These are phyloP conservation scores for Trametes villosa DNA, from an alignment of 768 basidiomycete species.

Conservation along the genomic window DNA sequence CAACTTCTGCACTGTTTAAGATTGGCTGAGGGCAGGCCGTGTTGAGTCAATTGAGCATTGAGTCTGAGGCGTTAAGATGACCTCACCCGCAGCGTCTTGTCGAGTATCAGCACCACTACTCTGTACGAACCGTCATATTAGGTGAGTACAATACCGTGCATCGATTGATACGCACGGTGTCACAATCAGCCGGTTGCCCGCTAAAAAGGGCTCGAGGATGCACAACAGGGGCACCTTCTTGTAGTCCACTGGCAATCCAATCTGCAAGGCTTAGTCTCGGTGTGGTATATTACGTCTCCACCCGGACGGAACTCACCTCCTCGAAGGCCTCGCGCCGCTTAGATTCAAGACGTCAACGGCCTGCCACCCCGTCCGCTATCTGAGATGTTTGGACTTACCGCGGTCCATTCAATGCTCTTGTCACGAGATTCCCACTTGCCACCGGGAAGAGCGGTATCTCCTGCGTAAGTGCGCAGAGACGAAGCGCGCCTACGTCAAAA, in stretches of 20 bases:
- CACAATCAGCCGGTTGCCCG: slow-evolving; percentile 72
- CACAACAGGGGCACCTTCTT: slow-evolving; percentile 76
- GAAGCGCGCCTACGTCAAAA: slow-evolving; percentile 63
- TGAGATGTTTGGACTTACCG: slow-evolving; percentile 49
- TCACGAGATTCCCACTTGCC: slow-evolving; percentile 79
- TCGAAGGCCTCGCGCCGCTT: slow-evolving; percentile 90
- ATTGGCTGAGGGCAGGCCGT: slow-evolving; percentile 71
- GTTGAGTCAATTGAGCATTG: background rate
- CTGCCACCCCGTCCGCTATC: background rate
- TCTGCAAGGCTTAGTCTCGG: slow-evolving; percentile 48
- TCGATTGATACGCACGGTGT: slow-evolving; percentile 66
- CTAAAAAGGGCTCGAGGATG: slow-evolving; percentile 77
- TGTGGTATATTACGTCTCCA: background rate
- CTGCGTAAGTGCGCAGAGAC: slow-evolving; percentile 75
- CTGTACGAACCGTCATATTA: slow-evolving; percentile 44
- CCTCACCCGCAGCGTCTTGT: slow-evolving; percentile 70
- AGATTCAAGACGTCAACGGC: background rate
- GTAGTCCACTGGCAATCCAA: slow-evolving; percentile 78
- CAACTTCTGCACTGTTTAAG: slow-evolving; percentile 78
- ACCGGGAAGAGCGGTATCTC: slow-evolving; percentile 88
- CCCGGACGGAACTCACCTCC: slow-evolving; percentile 56
- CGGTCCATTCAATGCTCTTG: slow-evolving; percentile 73
- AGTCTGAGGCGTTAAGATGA: background rate
- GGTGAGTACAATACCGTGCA: background rate
- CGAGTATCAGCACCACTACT: slow-evolving; percentile 83